Evolutionary conservation across 257 asterid genomes (phyloP), one percentile per base, ranked within the genome.

Genomic region (Petrea volubilis): DNA sequence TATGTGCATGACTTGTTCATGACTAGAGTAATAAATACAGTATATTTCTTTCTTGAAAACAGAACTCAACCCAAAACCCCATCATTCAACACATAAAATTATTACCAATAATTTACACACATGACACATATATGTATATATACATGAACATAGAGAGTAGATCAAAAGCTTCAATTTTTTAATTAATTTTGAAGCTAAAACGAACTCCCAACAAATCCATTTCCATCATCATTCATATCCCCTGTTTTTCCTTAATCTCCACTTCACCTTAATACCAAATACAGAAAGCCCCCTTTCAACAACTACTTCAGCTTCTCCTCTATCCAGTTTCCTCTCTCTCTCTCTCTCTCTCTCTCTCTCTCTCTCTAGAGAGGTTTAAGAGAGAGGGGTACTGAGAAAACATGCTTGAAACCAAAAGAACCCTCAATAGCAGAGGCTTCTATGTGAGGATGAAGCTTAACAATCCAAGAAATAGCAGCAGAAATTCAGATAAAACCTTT

Each of bases 391-490:
- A 14, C 4, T 2, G 36, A 31, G 49, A 81, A 25, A n/a, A 64
- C 23, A 72, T 79, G 81, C n/a, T 67, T 21, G 91, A 84, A 68
- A 31, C 67, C 6, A 72, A 65, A 18, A 74, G 61, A 52, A 74
- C 80, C 17, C n/a, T 73, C 60, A 79, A 64, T 67, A 88, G 38
- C 83, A 84, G 83, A 77, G 94, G 92, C 11, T 86, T 91, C 72
- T 83, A 82, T 63, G 88, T 86, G 2, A 87, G 79, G 71, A 93
- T 93, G 97, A 91, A 80, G 84, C 69, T 91, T 20, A 57, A 75
- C 68, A 63, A 44, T 68, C 20, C 68, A 1, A 76, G 77, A 67
- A 53, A 7, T 38, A 5, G 33, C 63, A 58, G 36, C 67, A 74
- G 67, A 9, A 49, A 60, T 28, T 25, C 69, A 57, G 68, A 81